Evolutionary conservation across 305 asterid species (phyloP), one percentile per base, ranked within the genome.

Genomic region (Fraxinus xanthoxyloides): DNA sequence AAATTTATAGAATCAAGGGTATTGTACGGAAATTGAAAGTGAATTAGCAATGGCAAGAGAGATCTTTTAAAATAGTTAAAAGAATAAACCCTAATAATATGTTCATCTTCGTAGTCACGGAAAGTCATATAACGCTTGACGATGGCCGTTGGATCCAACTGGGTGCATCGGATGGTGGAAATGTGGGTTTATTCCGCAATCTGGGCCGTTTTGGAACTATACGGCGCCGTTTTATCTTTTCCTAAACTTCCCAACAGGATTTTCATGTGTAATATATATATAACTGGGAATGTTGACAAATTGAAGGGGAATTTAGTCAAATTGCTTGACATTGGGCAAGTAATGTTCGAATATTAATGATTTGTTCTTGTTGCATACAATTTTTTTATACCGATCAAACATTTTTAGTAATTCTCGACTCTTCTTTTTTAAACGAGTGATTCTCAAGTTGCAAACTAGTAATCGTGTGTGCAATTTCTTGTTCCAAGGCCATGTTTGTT

Each of bases 131-230:
- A n/a, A n/a, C n/a, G 31, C 77, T 67, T 15, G 61, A 48, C 83
- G 83, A 82, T 51, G 43, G 87, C 61, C 61, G 61, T 15, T 4
- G 1, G 61, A 48, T 48, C 23, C 23, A 17, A 21, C 61, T 4
- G 61, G 61, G 7, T 7, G 69, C 70, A 30, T 43, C 82, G 34
- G 9, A 1, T 72, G 67, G 4, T 9, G 38, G 86, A 70, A 80
- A 83, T 77, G 87, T 82, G 86, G 69, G 38, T 21, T 72, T 32
- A 43, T 72, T 84, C 89, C 94, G 90, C 84, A 86, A 90, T 90
- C 88, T 88, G 90, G 96, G 93, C 88, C 87, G 81, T 75, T 82
- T 88, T 87, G 90, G 83, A 76, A 79, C 48, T 12, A 77, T 72
- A 48, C 84, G 87, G 87, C 90, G 92, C 87, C 89, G 90, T 82